phyloP scores from a whole-genome alignment of 192 early-diverging fungal genomes.

The Podila horticola region DNA sequence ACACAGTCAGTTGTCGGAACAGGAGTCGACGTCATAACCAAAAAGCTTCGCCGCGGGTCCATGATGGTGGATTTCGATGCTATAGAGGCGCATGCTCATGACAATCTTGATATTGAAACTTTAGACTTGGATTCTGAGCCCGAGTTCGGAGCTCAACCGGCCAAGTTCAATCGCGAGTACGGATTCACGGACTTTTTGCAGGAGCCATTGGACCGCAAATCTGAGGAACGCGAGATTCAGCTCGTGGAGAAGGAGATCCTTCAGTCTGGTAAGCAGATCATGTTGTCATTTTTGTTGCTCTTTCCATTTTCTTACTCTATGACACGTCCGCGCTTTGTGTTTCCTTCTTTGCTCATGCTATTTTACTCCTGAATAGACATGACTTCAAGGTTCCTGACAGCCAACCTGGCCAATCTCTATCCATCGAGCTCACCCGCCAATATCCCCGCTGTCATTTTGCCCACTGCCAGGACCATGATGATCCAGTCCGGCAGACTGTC shows the following conservation, averaged over 20 bases:
- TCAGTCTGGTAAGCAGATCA: constrained; percentile 14
- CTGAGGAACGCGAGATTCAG: constrained; percentile 27
- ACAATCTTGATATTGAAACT: not conserved
- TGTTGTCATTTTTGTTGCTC: not conserved
- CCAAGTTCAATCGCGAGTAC: not conserved
- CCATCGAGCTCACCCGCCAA: constrained; percentile 19
- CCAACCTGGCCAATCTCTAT: constrained; percentile 27
- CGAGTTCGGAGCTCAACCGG: not conserved
- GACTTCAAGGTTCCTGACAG: constrained; percentile 30
- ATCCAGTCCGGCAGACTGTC: not conserved
- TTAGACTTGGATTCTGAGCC: not conserved
- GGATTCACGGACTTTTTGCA: constrained; percentile 14
- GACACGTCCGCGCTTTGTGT: too few species aligned
- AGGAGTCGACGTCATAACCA: not conserved
- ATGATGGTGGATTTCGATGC: not conserved
- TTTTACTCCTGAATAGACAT: constrained; percentile 3
- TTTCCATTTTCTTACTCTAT: not conserved
- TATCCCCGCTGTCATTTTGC: constrained; percentile 30
- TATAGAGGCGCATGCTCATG: not conserved
- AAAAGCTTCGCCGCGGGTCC: not conserved
- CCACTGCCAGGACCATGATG: constrained; percentile 14
- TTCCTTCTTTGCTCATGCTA: not conserved
- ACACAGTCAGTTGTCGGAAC: not conserved
- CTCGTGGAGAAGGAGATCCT: constrained; percentile 42
- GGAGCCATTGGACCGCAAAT: constrained; percentile 12